phyloP scores from a whole-genome alignment of 345 rosid genomes.

The Linum usitatissimum region DNA sequence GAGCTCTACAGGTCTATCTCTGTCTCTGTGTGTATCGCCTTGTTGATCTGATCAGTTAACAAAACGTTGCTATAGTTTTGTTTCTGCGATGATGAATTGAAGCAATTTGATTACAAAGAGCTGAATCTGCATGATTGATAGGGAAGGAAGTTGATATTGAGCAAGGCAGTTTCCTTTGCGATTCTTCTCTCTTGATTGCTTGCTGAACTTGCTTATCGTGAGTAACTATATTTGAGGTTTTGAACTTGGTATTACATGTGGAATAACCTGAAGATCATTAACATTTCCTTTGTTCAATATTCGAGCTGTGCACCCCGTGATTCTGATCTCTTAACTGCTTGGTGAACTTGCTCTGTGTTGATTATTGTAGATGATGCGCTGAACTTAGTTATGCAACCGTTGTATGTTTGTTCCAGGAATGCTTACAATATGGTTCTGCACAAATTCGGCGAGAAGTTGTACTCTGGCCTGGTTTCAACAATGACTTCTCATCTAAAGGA shows the following conservation, averaged over 20 bases:
- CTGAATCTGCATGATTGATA: neutral
- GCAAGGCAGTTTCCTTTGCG: neutral
- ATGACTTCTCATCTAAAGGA: constrained; percentile 88
- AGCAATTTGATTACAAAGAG: neutral
- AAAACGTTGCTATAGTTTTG: neutral
- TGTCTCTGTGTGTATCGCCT: neutral
- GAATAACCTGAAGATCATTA: neutral
- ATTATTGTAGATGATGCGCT: no score
- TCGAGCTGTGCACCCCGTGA: no score
- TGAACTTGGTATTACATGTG: neutral
- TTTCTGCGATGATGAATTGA: neutral
- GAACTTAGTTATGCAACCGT: constrained; percentile 1
- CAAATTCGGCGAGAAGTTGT: constrained; percentile 86
- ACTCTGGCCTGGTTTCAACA: constrained; percentile 65
- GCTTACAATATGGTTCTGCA: constrained; percentile 99
- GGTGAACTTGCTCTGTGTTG: no score
- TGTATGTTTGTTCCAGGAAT: constrained; percentile 39
- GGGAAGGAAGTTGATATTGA: neutral
- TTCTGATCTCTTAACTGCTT: no score
- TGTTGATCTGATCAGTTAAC: neutral
- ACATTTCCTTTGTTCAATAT: neutral
- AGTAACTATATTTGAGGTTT: neutral
- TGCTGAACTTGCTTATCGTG: neutral
- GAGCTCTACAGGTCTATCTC: constrained; percentile 75
- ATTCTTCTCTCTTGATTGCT: neutral